A percentile compares a stretch with the other conserved stretches of the same genome.
phyloP scores from a whole-genome alignment of 164 flowering plant genomes.

The Stephania japonica region DNA sequence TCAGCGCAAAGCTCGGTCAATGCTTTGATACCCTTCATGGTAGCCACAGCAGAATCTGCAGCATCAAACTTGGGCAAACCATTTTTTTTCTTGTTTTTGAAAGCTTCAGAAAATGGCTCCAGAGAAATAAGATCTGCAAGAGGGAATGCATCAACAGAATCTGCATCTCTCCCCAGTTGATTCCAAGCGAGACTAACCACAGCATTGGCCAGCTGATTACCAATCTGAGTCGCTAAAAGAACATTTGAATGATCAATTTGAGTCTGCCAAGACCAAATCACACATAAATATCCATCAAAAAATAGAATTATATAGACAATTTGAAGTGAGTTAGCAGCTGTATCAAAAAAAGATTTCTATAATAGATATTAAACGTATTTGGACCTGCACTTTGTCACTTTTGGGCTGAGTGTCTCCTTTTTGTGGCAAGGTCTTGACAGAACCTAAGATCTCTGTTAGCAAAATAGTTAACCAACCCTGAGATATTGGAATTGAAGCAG shows the following conservation, averaged over 20 bases:
- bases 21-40: slow-evolving; percentile 84
- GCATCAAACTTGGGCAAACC: slow-evolving; percentile 56
- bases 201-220: slow-evolving; percentile 58
- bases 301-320: background rate
- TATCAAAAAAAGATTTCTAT: background rate
- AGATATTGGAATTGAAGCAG: slow-evolving; percentile 74
- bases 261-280: slow-evolving; percentile 52
- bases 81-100: slow-evolving; percentile 57
- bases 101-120: slow-evolving; percentile 68
- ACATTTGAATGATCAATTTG: slow-evolving; percentile 74
- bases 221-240: slow-evolving; percentile 46
- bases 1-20: slow-evolving; percentile 69
- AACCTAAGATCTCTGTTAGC: slow-evolving; percentile 50
- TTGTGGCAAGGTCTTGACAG: slow-evolving; percentile 31
- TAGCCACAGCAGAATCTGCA: slow-evolving; percentile 86
- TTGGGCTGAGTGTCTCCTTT: slow-evolving; percentile 50
- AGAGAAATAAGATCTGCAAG: slow-evolving; percentile 68
- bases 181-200: slow-evolving; percentile 72
- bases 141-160: slow-evolving; percentile 45
- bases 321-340: background rate
- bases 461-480: slow-evolving; percentile 87
- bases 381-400: slow-evolving; percentile 71
- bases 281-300: background rate
- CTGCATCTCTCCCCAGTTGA: slow-evolving; percentile 35
- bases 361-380: slow-evolving; percentile 2